phyloP scores from a whole-genome alignment of 352 stramenopile genomes.

The Globisporangium middletonii region DNA sequence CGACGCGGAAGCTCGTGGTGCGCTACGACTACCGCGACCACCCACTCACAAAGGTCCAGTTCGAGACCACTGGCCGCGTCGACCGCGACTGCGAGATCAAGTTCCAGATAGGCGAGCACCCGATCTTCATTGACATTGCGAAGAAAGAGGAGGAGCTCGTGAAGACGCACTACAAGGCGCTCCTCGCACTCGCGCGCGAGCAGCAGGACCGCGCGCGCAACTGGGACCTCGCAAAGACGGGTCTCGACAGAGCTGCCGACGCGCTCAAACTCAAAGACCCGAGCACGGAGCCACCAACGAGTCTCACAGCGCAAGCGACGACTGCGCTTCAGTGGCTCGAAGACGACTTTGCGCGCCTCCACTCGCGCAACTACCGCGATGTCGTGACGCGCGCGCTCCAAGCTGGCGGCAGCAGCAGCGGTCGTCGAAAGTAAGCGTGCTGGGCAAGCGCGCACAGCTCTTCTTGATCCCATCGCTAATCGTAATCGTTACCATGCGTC shows the following conservation, averaged over 20 bases:
- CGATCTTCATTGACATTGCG: constrained; percentile 47
- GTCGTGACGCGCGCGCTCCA: constrained; percentile 9
- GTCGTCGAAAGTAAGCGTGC: no score
- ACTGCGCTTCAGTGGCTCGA: constrained; percentile 24
- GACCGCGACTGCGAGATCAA: constrained; percentile 55
- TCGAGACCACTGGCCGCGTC: constrained; percentile 47
- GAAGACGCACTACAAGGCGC: constrained; percentile 44
- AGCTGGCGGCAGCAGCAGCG: no score
- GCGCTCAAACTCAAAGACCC: constrained; percentile 10
- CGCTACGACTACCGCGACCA: constrained; percentile 36
- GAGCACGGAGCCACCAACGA: neutral
- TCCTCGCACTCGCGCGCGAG: constrained; percentile 33
- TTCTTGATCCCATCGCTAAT: no score
- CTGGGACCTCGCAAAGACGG: constrained; percentile 30
- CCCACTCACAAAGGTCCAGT: constrained; percentile 22
- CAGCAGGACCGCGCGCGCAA: constrained; percentile 25
- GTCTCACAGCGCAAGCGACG: constrained; percentile 21
- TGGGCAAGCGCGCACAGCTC: no score
- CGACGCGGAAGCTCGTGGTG: constrained; percentile 41
- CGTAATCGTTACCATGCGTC: no score
- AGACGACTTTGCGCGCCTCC: constrained; percentile 22
- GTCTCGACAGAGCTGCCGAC: neutral
- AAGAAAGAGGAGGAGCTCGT: constrained; percentile 36
- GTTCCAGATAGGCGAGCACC: neutral
- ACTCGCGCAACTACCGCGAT: constrained; percentile 27